Evolutionary conservation across 2,329 filamentous ascomycete species (phyloP).

Genomic region (Geosmithia putterillii): DNA sequence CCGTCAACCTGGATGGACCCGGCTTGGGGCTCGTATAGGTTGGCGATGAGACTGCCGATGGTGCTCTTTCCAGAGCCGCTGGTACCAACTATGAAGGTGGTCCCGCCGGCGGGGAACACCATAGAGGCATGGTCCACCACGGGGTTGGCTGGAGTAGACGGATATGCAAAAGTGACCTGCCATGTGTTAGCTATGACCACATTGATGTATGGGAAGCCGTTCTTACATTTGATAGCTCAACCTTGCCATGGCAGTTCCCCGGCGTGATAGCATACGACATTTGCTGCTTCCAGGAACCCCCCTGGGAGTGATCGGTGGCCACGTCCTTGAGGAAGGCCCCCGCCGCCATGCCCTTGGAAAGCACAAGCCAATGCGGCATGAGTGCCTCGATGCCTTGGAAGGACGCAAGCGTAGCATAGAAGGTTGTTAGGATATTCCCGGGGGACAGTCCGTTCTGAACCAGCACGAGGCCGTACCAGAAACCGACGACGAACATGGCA

Average conservation of each 20-base stretch:
- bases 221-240: conserved; percentile 56
- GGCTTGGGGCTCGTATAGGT: conserved; percentile 56
- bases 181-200: conserved; percentile 5
- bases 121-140: conserved; percentile 53
- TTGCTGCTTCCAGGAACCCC: not conserved
- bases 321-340: conserved; percentile 34
- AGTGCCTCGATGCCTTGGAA: conserved; percentile 64
- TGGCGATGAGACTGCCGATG: conserved; percentile 64
- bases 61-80: conserved; percentile 94
- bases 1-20: conserved; percentile 63
- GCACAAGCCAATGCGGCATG: conserved; percentile 62
- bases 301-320: conserved; percentile 19
- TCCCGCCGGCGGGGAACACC: conserved; percentile 57
- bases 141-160: conserved; percentile 47
- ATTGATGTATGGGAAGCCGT: conserved; percentile 1
- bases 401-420: conserved; percentile 69
- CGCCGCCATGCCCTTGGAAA: conserved; percentile 71
- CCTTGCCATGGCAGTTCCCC: conserved; percentile 45
- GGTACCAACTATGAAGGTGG: conserved; percentile 70
- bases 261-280: conserved; percentile 13
- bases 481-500: conserved; percentile 74
- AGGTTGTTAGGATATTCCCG: conserved; percentile 67
- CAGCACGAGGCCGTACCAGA: conserved; percentile 73
- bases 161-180: conserved; percentile 74
- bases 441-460: conserved; percentile 48